phyloP scores from a whole-genome alignment of 768 basidiomycete genomes.

The Kwoniella dejecticola region DNA sequence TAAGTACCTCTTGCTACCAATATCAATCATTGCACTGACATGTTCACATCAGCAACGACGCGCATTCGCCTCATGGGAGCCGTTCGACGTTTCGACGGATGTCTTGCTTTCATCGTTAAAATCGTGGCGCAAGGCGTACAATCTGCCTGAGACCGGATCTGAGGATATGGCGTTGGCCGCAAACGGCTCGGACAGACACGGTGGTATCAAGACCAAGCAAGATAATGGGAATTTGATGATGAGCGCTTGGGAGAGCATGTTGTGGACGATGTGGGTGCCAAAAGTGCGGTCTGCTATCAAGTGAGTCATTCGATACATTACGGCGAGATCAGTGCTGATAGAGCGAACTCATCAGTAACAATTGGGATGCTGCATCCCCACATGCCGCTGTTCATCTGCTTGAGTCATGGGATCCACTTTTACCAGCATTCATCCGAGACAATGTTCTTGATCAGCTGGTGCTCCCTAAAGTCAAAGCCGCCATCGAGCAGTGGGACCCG shows the following conservation, averaged over 20 bases:
- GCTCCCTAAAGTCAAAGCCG: constrained; percentile 83
- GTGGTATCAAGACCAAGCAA: not conserved
- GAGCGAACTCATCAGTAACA: constrained; percentile 62
- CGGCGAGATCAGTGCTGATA: not conserved
- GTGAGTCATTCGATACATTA: constrained; percentile 48
- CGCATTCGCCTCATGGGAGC: constrained; percentile 76
- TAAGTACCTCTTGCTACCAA: constrained; percentile 49
- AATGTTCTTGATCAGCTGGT: constrained; percentile 95
- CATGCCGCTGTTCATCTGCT: constrained; percentile 77
- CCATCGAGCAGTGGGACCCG: constrained; percentile 74
- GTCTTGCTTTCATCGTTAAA: constrained; percentile 52
- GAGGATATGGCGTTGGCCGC: constrained; percentile 8
- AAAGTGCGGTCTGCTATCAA: constrained; percentile 91
- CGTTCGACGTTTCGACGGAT: constrained; percentile 70
- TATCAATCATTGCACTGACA: not conserved
- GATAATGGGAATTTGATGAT: constrained; percentile 64
- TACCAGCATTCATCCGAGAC: constrained; percentile 88
- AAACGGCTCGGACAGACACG: not conserved
- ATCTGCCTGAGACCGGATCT: constrained; percentile 46
- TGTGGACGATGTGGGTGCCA: constrained; percentile 96
- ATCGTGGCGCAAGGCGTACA: constrained; percentile 55
- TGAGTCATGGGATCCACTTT: constrained; percentile 81
- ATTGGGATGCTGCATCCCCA: constrained; percentile 78
- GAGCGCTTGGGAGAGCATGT: constrained; percentile 91
- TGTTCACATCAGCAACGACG: constrained; percentile 63